Evolutionary conservation across 2,329 filamentous ascomycete genomes (phyloP).

Genomic region (Ceratocystis huliohia): DNA sequence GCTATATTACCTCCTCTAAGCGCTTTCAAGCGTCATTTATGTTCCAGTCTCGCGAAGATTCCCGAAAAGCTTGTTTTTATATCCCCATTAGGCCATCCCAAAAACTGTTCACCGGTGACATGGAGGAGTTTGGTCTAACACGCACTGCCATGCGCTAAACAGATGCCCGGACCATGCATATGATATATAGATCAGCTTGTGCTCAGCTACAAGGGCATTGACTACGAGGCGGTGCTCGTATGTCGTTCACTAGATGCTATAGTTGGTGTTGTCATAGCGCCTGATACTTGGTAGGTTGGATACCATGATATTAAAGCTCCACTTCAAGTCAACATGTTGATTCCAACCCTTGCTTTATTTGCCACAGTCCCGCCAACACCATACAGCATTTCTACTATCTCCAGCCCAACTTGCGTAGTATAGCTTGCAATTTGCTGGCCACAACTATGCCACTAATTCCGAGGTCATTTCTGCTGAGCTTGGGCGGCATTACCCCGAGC

Average conservation of each 20-base stretch:
- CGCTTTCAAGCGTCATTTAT: not conserved
- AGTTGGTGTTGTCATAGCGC: not conserved
- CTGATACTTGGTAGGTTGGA: slow-evolving; percentile 34
- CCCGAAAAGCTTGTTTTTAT: slow-evolving; percentile 43
- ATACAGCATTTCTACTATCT: slow-evolving; percentile 33
- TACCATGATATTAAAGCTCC: slow-evolving; percentile 51
- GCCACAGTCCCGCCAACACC: not conserved
- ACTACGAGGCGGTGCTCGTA: slow-evolving; percentile 56
- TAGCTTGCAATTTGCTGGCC: slow-evolving; percentile 44
- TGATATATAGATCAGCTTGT: slow-evolving; percentile 43
- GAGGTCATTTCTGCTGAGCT: slow-evolving; percentile 45
- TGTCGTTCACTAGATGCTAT: not conserved
- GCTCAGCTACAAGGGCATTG: slow-evolving; percentile 54
- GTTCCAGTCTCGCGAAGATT: not conserved
- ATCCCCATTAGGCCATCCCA: slow-evolving; percentile 41
- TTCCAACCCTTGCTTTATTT: not conserved
- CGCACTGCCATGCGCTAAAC: not conserved
- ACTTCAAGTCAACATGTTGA: slow-evolving; percentile 40
- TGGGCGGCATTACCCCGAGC: slow-evolving; percentile 46
- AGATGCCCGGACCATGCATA: not conserved
- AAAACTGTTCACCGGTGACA: slow-evolving; percentile 53
- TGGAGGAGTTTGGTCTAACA: slow-evolving; percentile 47
- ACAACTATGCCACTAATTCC: slow-evolving; percentile 52
- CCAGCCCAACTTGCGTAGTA: slow-evolving; percentile 36
- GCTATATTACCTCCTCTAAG: too few species aligned